Conservation (phyloP, 2,329 filamentous ascomycete species). For the Colletotrichum coccodes region DNA sequence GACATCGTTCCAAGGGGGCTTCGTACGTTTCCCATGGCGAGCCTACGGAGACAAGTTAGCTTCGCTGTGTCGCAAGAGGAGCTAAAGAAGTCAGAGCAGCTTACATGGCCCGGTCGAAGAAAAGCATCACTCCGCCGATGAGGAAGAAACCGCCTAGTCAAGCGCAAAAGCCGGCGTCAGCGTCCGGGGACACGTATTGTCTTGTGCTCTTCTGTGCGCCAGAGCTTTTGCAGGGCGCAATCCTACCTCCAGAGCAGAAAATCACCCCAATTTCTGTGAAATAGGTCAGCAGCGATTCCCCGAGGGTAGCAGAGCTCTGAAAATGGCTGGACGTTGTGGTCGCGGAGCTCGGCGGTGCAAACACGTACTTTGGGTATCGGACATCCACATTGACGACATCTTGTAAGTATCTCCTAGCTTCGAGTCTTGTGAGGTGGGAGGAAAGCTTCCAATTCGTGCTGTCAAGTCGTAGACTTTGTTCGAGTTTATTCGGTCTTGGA, state of each 20-base stretch:
- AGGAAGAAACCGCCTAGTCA: slow-evolving; percentile 89
- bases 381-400: slow-evolving; percentile 95
- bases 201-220: slow-evolving; percentile 34
- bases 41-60: slow-evolving; percentile 59
- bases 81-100: slow-evolving; percentile 42
- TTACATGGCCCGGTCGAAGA: slow-evolving; percentile 97
- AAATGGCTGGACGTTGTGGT: not conserved
- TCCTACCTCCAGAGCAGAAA: slow-evolving; percentile 96
- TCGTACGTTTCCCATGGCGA: slow-evolving; percentile 95
- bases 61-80: slow-evolving; percentile 3
- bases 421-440: not conserved
- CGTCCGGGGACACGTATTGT: not conserved
- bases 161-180: slow-evolving; percentile 27
- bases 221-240: slow-evolving; percentile 37
- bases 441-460: not conserved
- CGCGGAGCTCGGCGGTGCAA: not conserved
- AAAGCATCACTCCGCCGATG: slow-evolving; percentile 91
- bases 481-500: not conserved
- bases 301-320: not conserved
- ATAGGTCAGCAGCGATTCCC: slow-evolving; percentile 41
- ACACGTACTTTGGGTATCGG: slow-evolving; percentile 91
- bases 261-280: slow-evolving; percentile 91
- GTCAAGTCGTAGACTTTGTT: not conserved
- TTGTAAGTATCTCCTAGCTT: slow-evolving; percentile 41
- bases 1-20: slow-evolving; percentile 15